Conservation (phyloP, 2,329 filamentous ascomycete species). For the Blastomyces emzantsi region DNA sequence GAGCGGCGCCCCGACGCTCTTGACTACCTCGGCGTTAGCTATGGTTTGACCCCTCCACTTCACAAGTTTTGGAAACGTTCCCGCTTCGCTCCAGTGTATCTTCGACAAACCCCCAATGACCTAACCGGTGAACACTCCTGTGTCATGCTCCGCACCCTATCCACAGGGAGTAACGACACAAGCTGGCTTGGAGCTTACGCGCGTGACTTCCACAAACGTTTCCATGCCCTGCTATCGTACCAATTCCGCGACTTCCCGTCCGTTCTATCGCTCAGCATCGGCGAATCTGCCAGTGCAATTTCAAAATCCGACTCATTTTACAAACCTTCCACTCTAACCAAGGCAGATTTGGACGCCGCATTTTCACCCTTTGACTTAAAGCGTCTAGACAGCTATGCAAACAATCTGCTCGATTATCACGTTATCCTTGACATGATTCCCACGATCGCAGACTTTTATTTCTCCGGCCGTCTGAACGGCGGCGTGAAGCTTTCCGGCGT, state of each 20-base stretch:
- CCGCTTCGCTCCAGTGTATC: constrained; percentile 78
- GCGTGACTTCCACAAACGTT: constrained; percentile 89
- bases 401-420: constrained; percentile 96
- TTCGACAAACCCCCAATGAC: constrained; percentile 91
- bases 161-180: constrained; percentile 51
- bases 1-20: constrained; percentile 71
- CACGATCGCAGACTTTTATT: constrained; percentile 71
- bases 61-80: constrained; percentile 97
- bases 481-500: constrained; percentile 67
- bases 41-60: constrained; percentile 74
- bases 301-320: constrained; percentile 56
- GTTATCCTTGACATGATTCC: constrained; percentile 92
- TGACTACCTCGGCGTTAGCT: constrained; percentile 93
- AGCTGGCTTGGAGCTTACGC: constrained; percentile 87
- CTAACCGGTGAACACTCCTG: constrained; percentile 96
- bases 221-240: constrained; percentile 80
- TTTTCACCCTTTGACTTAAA: constrained; percentile 93
- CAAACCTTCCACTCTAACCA: constrained; percentile 52
- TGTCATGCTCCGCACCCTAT: constrained; percentile 84
- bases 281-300: constrained; percentile 70
- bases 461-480: constrained; percentile 62
- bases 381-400: constrained; percentile 87
- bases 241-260: constrained; percentile 79
- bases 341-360: constrained; percentile 63
- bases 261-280: constrained; percentile 71